Conservation (phyloP, 2,329 filamentous ascomycete species). For the Microdochium nivale region DNA sequence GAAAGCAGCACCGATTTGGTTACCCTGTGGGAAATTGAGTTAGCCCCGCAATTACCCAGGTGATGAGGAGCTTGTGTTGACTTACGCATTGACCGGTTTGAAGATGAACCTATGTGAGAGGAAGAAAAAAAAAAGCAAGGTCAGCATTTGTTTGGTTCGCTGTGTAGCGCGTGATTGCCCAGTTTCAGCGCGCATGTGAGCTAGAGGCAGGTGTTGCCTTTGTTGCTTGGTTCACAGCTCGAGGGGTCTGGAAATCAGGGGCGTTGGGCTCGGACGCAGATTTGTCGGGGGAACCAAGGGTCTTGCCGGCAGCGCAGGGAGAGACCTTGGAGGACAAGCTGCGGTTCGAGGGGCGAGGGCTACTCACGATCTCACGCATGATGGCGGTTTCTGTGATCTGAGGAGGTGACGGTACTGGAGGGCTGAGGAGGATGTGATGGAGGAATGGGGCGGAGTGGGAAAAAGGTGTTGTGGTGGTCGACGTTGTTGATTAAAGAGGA, state of each 20-base stretch:
- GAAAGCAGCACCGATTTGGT: conserved; percentile 99
- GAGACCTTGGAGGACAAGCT: conserved; percentile 3
- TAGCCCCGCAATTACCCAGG: conserved; percentile 13
- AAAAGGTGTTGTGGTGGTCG: background rate
- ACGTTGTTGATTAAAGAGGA: conserved; percentile 1
- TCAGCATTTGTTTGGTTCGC: conserved; percentile 41
- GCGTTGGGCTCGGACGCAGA: conserved; percentile 10
- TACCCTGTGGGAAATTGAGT: conserved; percentile 60
- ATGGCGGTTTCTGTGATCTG: conserved; percentile 30
- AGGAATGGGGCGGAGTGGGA: background rate
- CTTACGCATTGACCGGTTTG: conserved; percentile 99
- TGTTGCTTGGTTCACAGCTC: conserved; percentile 17
- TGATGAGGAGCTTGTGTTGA: conserved; percentile 19
- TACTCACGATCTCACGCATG: conserved; percentile 69
- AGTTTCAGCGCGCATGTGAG: conserved; percentile 10
- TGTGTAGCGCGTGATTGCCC: conserved; percentile 28
- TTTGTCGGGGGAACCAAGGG: conserved; percentile 14
- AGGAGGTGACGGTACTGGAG: background rate
- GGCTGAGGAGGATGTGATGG: background rate
- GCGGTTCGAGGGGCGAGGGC: conserved; percentile 5
- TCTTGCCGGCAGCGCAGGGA: conserved; percentile 10
- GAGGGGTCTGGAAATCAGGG: conserved; percentile 22
- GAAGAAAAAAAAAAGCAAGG: conserved; percentile 35
- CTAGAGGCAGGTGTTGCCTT: background rate
- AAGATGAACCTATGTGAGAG: conserved; percentile 77